Conservation (phyloP, 495 filamentous ascomycete species). For the Opeltia flavorubescens region DNA sequence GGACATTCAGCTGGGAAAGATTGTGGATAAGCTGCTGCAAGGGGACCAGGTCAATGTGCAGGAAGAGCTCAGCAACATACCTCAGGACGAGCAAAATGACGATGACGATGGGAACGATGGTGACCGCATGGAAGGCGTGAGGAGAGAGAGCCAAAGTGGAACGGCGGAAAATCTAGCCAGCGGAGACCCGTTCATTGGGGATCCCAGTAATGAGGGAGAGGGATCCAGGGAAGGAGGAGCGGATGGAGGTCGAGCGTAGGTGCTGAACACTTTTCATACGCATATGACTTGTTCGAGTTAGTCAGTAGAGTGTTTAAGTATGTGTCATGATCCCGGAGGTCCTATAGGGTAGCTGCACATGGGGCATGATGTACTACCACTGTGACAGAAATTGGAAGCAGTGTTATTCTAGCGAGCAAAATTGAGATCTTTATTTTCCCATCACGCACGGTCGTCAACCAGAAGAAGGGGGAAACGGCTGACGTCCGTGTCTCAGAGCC, state of each 20-base stretch:
- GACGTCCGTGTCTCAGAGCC: constrained; percentile 27
- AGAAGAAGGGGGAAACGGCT: no score
- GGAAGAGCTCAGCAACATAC: constrained; percentile 53
- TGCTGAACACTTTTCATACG: constrained; percentile 32
- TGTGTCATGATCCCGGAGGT: no score
- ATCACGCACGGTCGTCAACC: no score
- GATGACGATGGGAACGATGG: constrained; percentile 57
- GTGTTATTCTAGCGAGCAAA: no score
- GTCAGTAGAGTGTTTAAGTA: no score
- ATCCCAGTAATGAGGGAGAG: constrained; percentile 80
- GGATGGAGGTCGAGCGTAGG: constrained; percentile 98
- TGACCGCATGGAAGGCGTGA: constrained; percentile 64
- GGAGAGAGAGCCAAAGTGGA: constrained; percentile 33
- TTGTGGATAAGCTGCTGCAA: constrained; percentile 70
- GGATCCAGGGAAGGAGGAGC: constrained; percentile 79
- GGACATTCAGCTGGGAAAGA: constrained; percentile 67
- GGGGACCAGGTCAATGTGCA: constrained; percentile 83
- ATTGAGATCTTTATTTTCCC: no score
- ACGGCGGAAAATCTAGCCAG: constrained; percentile 12
- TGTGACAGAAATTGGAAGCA: no score
- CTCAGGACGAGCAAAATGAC: constrained; percentile 28
- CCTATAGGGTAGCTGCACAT: no score
- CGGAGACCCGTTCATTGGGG: constrained; percentile 32
- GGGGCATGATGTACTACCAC: no score
- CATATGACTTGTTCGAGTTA: constrained; percentile 7